phyloP scores from a whole-genome alignment of 2,329 filamentous ascomycete species.

The Nigrospora osmanthi region DNA sequence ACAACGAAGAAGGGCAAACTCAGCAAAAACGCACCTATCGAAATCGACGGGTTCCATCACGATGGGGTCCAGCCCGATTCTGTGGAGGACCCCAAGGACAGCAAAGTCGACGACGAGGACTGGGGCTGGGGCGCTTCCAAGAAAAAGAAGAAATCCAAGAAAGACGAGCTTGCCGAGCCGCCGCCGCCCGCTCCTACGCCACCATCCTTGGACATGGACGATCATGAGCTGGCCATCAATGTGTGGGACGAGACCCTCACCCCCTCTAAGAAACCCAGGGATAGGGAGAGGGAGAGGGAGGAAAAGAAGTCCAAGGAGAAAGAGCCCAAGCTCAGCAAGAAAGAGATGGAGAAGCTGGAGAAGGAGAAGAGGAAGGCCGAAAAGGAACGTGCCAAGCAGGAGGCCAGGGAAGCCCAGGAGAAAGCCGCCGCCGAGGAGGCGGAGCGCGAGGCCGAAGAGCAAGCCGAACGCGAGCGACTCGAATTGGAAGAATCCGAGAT shows the following conservation, averaged over 20 bases:
- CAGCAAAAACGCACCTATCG: constrained; percentile 40
- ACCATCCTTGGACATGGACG: constrained; percentile 36
- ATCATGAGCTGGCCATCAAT: constrained; percentile 24
- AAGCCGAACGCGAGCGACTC: constrained; percentile 15
- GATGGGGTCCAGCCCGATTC: constrained; percentile 38
- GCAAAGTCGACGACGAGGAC: constrained; percentile 33
- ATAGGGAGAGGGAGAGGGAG: constrained; percentile 33
- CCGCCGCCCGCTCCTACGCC: constrained; percentile 41
- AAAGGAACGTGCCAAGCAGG: constrained; percentile 35
- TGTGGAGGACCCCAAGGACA: constrained; percentile 33
- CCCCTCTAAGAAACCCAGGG: constrained; percentile 26
- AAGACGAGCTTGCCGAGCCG: constrained; percentile 27
- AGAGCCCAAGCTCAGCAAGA: constrained; percentile 37
- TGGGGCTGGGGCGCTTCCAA: constrained; percentile 29
- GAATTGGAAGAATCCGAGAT: constrained; percentile 16
- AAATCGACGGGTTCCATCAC: constrained; percentile 37
- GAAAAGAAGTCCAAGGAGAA: constrained; percentile 32
- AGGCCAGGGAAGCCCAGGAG: constrained; percentile 13
- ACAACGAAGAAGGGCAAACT: constrained; percentile 40
- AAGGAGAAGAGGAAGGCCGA: constrained; percentile 27
- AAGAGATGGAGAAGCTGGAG: constrained; percentile 43
- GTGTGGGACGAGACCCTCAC: constrained; percentile 24
- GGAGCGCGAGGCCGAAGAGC: constrained; percentile 12
- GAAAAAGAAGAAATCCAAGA: constrained; percentile 36
- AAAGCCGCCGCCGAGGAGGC: not conserved